Percentiles rank a stretch among this genome's conserved stretches.
These are phyloP conservation scores for Vigna mungo DNA, from an alignment of 306 rosid species.

Conservation along the genomic window DNA sequence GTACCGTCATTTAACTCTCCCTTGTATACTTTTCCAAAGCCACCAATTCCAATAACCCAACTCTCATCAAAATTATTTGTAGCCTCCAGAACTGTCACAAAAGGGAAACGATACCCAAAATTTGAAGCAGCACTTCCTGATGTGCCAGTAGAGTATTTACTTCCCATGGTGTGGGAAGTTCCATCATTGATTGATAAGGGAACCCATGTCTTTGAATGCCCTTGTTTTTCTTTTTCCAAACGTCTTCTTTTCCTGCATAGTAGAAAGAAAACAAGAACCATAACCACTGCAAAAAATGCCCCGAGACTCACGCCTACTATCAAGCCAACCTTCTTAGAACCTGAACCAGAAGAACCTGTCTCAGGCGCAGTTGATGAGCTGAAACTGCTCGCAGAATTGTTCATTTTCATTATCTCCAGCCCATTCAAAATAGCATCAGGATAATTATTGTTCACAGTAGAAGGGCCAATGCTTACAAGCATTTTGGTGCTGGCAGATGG, in stretches of 20 bases:
- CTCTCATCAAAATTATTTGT: conserved; percentile 87
- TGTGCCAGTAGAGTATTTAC: conserved; percentile 82
- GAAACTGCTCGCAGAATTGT: conserved; percentile 77
- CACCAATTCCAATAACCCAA: conserved; percentile 90
- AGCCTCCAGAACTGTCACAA: conserved; percentile 79
- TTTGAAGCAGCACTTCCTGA: conserved; percentile 72
- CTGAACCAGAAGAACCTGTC: conserved; percentile 44
- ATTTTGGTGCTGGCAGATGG: conserved; percentile 48
- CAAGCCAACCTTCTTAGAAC: conserved; percentile 59
- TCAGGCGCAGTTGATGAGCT: conserved; percentile 45
- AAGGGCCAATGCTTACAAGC: conserved; percentile 76
- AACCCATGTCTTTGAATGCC: conserved; percentile 80
- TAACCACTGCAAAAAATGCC: conserved; percentile 47
- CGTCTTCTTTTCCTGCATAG: conserved; percentile 58
- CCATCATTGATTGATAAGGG: conserved; percentile 71
- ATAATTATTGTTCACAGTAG: conserved; percentile 41
- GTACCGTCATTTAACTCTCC: conserved; percentile 83
- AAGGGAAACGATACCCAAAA: conserved; percentile 75
- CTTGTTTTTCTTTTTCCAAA: conserved; percentile 50
- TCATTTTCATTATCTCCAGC: conserved; percentile 91
- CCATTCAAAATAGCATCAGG: conserved; percentile 95
- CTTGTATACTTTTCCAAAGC: conserved; percentile 94
- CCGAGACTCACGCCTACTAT: conserved; percentile 78
- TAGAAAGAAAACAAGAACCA: conserved; percentile 57
- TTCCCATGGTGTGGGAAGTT: conserved; percentile 86